Evolutionary conservation across 192 early-diverging fungal genomes (phyloP).

Genomic region (Coemansia sp.): DNA sequence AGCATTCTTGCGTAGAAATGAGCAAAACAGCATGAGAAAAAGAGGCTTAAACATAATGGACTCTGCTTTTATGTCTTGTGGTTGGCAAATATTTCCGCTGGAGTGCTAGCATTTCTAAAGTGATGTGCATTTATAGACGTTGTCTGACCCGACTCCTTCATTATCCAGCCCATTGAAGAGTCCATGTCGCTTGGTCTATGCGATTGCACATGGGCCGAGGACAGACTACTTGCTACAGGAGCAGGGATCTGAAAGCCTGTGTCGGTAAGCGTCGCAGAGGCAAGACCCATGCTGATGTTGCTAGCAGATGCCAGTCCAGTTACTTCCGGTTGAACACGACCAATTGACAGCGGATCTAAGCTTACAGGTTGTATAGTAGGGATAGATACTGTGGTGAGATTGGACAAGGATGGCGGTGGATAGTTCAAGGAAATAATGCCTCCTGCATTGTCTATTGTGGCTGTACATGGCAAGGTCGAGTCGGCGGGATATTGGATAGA

Average conservation of each 20-base stretch:
- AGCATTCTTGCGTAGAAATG: neutral
- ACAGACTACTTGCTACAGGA: neutral
- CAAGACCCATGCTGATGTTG: neutral
- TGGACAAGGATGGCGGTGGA: slow-evolving; percentile 1
- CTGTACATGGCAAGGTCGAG: neutral
- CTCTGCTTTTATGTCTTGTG: neutral
- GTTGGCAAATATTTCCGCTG: slow-evolving; percentile 2
- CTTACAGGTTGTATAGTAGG: neutral
- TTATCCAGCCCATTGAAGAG: neutral
- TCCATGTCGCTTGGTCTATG: neutral
- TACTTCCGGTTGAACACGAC: neutral
- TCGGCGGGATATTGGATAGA: neutral
- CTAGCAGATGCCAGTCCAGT: neutral
- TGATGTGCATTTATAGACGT: neutral
- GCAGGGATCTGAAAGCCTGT: neutral
- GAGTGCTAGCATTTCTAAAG: slow-evolving; percentile 8
- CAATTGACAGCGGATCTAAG: neutral
- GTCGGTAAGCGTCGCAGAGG: neutral
- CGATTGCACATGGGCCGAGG: neutral
- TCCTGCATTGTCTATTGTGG: neutral
- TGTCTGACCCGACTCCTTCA: slow-evolving; percentile 1
- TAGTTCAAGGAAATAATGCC: neutral
- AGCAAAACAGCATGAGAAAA: neutral
- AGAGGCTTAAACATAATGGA: neutral
- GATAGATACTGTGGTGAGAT: neutral